Evolutionary conservation across 2,329 filamentous ascomycete genomes (phyloP).

Genomic region (Elsinoe arachidis): DNA sequence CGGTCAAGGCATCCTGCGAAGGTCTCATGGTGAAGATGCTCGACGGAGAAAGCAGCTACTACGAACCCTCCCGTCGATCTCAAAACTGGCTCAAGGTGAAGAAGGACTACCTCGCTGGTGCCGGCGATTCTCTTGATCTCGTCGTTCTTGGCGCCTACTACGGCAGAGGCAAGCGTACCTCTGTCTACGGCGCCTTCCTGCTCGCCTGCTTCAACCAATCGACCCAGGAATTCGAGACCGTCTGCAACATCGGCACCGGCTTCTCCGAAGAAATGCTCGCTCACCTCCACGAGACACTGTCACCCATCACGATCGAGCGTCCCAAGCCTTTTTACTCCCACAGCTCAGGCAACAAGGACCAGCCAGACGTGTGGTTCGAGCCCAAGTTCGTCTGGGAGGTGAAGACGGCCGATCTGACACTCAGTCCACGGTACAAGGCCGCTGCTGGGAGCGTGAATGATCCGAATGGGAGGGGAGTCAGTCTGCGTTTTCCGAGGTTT

Average conservation of each 20-base stretch:
- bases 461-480: constrained; percentile 63
- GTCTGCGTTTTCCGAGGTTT: constrained; percentile 83
- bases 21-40: constrained; percentile 99
- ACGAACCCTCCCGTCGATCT: constrained; percentile 91
- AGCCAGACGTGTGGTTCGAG: constrained; percentile 98
- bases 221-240: constrained; percentile 78
- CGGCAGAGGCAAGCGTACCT: constrained; percentile 91
- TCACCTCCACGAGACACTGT: constrained; percentile 68
- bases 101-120: constrained; percentile 90
- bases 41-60: constrained; percentile 83
- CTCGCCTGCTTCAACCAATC: constrained; percentile 83
- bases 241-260: constrained; percentile 97
- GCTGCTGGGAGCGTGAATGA: constrained; percentile 49
- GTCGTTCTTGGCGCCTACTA: constrained; percentile 92
- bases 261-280: constrained; percentile 94
- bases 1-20: constrained; percentile 91
- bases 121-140: constrained; percentile 91
- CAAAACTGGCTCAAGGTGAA: constrained; percentile 99
- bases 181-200: constrained; percentile 90
- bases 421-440: constrained; percentile 90
- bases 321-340: constrained; percentile 94
- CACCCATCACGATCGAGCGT: constrained; percentile 70
- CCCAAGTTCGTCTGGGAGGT: constrained; percentile 94
- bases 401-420: constrained; percentile 87
- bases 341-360: constrained; percentile 74